phyloP scores from a whole-genome alignment of 163 green algal species.

The Smithsoniella earleae region DNA sequence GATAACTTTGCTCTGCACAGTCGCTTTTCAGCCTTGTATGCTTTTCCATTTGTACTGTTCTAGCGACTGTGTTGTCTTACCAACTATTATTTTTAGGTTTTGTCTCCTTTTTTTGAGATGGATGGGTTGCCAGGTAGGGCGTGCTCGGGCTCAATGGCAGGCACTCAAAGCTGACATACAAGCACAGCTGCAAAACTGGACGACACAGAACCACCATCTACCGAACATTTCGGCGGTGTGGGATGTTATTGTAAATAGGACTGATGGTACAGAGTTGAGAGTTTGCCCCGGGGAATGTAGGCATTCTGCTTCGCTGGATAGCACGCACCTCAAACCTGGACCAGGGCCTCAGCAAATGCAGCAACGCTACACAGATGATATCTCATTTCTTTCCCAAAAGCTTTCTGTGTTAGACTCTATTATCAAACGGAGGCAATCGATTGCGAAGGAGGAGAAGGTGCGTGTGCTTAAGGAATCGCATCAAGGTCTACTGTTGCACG shows the following conservation, averaged over 20 bases:
- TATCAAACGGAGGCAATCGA: slow-evolving; percentile 9
- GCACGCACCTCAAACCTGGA: too few relatives aligned
- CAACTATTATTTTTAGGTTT: not conserved
- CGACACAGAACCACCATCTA: not conserved
- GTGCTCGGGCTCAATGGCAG: not conserved
- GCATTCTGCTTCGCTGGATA: not conserved
- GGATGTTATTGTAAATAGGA: not conserved
- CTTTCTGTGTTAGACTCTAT: slow-evolving; percentile 22
- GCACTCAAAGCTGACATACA: not conserved
- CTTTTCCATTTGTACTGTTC: not conserved
- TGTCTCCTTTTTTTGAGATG: not conserved
- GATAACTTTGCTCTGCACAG: too few relatives aligned
- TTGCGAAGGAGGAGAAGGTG: not conserved
- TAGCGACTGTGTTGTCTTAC: not conserved
- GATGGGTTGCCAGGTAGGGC: slow-evolving; percentile 1
- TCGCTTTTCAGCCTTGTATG: too few relatives aligned
- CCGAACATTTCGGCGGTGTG: not conserved
- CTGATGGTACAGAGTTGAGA: not conserved
- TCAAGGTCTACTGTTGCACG: too few relatives aligned
- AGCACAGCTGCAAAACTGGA: slow-evolving; percentile 5
- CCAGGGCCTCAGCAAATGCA: not conserved
- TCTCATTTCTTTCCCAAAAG: slow-evolving; percentile 9
- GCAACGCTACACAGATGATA: not conserved
- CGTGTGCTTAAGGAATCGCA: too few relatives aligned
- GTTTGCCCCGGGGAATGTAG: not conserved